Conservation (phyloP, 768 basidiomycete genomes). For the Nidularia pulvinata region DNA sequence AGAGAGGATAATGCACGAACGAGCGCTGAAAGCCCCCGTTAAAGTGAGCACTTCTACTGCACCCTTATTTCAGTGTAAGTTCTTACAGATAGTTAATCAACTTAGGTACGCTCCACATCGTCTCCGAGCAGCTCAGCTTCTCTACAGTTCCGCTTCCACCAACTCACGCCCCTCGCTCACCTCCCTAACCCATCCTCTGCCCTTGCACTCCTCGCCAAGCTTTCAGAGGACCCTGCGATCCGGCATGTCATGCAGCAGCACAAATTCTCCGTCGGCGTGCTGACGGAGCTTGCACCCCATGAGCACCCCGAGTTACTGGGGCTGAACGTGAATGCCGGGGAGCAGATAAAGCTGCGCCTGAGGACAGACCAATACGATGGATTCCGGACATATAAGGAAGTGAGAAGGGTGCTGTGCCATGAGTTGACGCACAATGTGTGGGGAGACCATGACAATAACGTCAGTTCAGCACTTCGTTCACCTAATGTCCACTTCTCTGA, state of each 20-base stretch:
- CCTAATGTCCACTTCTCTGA: no score
- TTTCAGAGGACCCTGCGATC: conserved; percentile 74
- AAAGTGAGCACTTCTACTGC: conserved; percentile 42
- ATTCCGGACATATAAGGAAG: conserved; percentile 63
- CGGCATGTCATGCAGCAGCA: conserved; percentile 71
- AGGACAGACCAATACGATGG: conserved; percentile 75
- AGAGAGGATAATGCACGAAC: conserved; percentile 58
- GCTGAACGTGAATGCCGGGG: conserved; percentile 62
- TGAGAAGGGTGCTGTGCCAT: conserved; percentile 72
- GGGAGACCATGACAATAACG: conserved; percentile 73
- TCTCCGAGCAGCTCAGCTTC: conserved; percentile 25
- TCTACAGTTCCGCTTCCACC: conserved; percentile 61
- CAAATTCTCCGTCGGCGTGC: conserved; percentile 61
- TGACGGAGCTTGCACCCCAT: conserved; percentile 81
- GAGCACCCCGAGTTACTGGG: conserved; percentile 73
- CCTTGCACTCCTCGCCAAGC: conserved; percentile 46
- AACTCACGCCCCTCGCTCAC: conserved; percentile 58
- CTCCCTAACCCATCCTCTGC: conserved; percentile 66
- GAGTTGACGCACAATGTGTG: conserved; percentile 78
- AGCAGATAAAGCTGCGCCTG: conserved; percentile 66
- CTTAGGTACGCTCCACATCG: conserved; percentile 58
- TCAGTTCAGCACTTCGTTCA: no score
- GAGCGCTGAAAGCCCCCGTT: conserved; percentile 52
- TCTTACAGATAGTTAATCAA: neutral
- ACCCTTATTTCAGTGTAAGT: neutral